Evolutionary conservation across 352 stramenopile genomes (phyloP).

Genomic region (Phytophthora hibernalis): DNA sequence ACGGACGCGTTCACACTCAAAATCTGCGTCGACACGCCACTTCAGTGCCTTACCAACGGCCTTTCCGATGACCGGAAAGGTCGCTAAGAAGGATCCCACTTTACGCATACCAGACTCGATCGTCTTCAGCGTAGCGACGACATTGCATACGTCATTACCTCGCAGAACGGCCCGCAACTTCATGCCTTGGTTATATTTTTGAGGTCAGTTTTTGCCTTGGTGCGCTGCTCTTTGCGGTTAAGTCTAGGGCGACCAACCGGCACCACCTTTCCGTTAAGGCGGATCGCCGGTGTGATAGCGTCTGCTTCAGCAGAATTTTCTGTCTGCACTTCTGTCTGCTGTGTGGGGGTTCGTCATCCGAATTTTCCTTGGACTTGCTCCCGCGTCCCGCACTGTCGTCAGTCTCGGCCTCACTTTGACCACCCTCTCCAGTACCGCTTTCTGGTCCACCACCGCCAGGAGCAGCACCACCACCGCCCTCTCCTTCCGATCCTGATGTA

Average conservation of each 20-base stretch:
- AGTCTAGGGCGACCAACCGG: neutral
- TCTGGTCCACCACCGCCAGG: no score
- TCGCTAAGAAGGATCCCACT: neutral
- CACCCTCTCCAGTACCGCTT: no score
- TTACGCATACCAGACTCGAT: neutral
- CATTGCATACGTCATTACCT: neutral
- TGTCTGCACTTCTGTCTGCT: neutral
- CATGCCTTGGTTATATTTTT: slow-evolving; percentile 17
- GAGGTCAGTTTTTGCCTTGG: slow-evolving; percentile 3
- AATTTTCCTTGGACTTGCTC: no score
- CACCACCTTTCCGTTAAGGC: neutral
- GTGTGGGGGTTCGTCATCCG: no score
- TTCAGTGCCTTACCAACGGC: neutral
- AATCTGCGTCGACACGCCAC: neutral
- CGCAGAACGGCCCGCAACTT: neutral
- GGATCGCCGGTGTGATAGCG: neutral
- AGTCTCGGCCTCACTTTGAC: no score
- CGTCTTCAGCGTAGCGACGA: neutral
- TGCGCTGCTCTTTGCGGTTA: neutral
- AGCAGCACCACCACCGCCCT: neutral
- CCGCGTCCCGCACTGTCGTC: no score
- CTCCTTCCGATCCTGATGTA: no score
- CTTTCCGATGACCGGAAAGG: no score
- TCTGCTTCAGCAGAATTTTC: neutral
- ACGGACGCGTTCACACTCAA: neutral